Evolutionary conservation across 1,284 basidiomycete genomes (phyloP).

Genomic region (Exsudoporus floridanus): DNA sequence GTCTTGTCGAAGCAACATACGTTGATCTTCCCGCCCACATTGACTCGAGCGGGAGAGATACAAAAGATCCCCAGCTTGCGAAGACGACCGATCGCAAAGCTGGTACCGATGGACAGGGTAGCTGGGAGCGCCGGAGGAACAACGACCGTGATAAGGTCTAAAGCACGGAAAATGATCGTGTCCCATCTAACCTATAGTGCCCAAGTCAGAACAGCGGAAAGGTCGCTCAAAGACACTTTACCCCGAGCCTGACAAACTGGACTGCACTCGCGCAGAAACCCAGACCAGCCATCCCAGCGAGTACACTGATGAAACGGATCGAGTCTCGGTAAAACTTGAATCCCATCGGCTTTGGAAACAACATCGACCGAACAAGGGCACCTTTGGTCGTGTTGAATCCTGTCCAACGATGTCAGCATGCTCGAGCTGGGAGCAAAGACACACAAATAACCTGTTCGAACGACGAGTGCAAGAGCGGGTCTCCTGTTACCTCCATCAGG

Average conservation of each 20-base stretch:
- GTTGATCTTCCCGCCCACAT: constrained; percentile 95
- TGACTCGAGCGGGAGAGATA: constrained; percentile 95
- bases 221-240: constrained; percentile 38
- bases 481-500: constrained; percentile 53
- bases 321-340: constrained; percentile 99
- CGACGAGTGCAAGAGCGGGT: constrained; percentile 85
- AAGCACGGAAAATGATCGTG: constrained; percentile 88
- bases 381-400: constrained; percentile 99
- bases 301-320: constrained; percentile 92
- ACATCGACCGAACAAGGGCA: constrained; percentile 93
- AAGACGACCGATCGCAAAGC: constrained; percentile 90
- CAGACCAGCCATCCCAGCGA: constrained; percentile 83
- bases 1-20: constrained; percentile 99
- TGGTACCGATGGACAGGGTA: constrained; percentile 96
- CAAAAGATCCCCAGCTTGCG: constrained; percentile 92
- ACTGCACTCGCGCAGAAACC: constrained; percentile 89
- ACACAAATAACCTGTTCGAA: constrained; percentile 73
- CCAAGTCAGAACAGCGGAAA: constrained; percentile 7
- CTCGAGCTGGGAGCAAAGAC: neutral
- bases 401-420: constrained; percentile 29
- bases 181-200: constrained; percentile 76
- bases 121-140: constrained; percentile 98
- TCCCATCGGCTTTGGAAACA: constrained; percentile 98
- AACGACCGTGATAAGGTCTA: constrained; percentile 97
- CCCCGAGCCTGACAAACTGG: constrained; percentile 90